Percentiles rank a stretch among this genome's conserved stretches.
Evolutionary conservation across 495 filamentous ascomycete genomes (phyloP).

Genomic region (Cudoniella acicularis): DNA sequence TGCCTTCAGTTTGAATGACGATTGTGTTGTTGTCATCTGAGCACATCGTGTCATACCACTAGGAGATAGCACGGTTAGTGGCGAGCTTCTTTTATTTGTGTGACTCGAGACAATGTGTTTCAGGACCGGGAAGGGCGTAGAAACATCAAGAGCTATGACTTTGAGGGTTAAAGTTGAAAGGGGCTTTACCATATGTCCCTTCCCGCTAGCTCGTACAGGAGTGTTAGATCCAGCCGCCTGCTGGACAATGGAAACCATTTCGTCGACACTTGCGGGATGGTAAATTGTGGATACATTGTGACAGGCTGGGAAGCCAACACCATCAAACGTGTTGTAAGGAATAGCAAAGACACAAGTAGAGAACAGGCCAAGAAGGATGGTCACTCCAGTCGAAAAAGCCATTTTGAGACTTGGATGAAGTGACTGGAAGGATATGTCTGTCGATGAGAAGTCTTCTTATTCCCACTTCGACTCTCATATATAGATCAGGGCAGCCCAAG

Average conservation of each 20-base stretch:
- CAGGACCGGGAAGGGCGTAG: no score
- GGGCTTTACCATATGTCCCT: slow-evolving; percentile 42
- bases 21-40: slow-evolving; percentile 36
- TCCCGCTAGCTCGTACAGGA: slow-evolving; percentile 41
- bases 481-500: background rate
- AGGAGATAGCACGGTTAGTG: no score
- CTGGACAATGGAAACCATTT: slow-evolving; percentile 39
- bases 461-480: background rate
- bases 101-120: no score
- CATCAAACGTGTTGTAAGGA: slow-evolving; percentile 47
- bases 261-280: slow-evolving; percentile 38
- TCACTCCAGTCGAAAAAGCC: background rate
- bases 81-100: no score
- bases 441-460: background rate
- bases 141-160: no score
- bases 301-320: slow-evolving; percentile 43
- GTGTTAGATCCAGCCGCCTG: slow-evolving; percentile 28
- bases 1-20: slow-evolving; percentile 42
- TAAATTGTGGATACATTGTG: slow-evolving; percentile 38
- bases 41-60: slow-evolving; percentile 50
- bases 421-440: background rate
- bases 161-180: no score
- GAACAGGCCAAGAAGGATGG: background rate
- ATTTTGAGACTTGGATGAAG: background rate
- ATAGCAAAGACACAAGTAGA: slow-evolving; percentile 17